These are phyloP conservation scores for Clarireedia monteithiana DNA, from an alignment of 2,329 filamentous ascomycete species.

Conservation along the genomic window DNA sequence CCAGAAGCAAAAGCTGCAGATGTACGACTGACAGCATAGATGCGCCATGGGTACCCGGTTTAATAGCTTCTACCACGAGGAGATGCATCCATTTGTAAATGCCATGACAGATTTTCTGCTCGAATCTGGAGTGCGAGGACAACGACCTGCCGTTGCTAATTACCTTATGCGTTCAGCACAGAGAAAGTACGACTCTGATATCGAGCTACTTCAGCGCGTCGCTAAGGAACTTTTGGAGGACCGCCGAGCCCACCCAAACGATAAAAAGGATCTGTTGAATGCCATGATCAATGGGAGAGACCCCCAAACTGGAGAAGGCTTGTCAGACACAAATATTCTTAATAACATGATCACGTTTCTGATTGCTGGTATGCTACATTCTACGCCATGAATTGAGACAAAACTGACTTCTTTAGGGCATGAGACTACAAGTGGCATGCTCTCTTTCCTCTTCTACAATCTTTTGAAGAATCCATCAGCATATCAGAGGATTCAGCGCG, in stretches of 20 bases:
- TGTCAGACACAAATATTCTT: slow-evolving; percentile 55
- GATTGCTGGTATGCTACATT: slow-evolving; percentile 34
- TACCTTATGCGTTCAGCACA: slow-evolving; percentile 38
- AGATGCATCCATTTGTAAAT: slow-evolving; percentile 61
- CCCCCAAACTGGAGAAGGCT: slow-evolving; percentile 55
- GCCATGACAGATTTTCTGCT: slow-evolving; percentile 57
- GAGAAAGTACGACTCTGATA: slow-evolving; percentile 45
- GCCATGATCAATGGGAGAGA: slow-evolving; percentile 64
- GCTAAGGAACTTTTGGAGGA: slow-evolving; percentile 47
- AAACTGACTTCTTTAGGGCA: slow-evolving; percentile 47
- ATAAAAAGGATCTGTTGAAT: slow-evolving; percentile 59
- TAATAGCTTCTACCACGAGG: slow-evolving; percentile 65
- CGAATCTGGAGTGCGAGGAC: slow-evolving; percentile 46
- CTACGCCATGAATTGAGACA: slow-evolving; percentile 1
- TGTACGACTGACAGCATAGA: background rate
- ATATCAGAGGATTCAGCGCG: slow-evolving; percentile 40
- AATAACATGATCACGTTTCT: slow-evolving; percentile 69
- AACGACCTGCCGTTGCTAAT: slow-evolving; percentile 37
- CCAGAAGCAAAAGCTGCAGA: slow-evolving; percentile 28
- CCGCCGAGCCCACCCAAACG: slow-evolving; percentile 47
- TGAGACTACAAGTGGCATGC: slow-evolving; percentile 55
- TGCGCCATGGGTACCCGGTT: slow-evolving; percentile 72
- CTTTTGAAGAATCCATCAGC: slow-evolving; percentile 42
- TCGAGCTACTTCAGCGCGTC: slow-evolving; percentile 33
- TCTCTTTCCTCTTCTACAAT: slow-evolving; percentile 44